Base-by-base conservation (phyloP, 2,329 filamentous ascomycete genomes). In the Fusarium veterinarium region DNA sequence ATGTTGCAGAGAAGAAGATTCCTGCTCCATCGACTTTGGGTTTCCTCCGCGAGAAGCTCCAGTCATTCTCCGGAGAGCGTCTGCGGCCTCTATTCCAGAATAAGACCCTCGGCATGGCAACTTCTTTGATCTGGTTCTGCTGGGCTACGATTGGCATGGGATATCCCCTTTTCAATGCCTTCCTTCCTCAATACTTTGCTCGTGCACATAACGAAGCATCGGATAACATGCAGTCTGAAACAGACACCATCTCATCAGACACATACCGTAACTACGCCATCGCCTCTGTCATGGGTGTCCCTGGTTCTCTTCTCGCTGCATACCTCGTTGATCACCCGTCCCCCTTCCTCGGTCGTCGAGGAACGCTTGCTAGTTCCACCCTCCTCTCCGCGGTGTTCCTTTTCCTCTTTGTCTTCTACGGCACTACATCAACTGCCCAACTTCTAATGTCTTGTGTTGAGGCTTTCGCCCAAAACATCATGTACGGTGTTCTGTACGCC, bases 81-180 rank as follows among this genome's bases (percentile, higher is more conserved):
- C 86, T 95, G 71, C 86, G 86, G 3, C 91, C 92, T 2, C 87
- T 96, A 5, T 91, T 92, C 81, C 82, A 83, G 67, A 86, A 78
- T 61, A 87, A 83, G 73, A 87, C 85, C 60, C 83, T 89, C 12
- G 87, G 83, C 57, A 73, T 84, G 58, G 85, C 87, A 42, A 90
- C 88, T 2, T 76, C 72, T 7, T 82, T 91, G 28, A 84, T 95
- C 52, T 95, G 92, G 92, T 93, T 95, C 81, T 91, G 90, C 79
- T 97, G 94, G 94, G 87, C 91, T 0, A 91, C 90, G 19, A 95
- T 97, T 73, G 94, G 94, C 67, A 92, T 97, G 90, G 93, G 91
- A 6, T 97, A 95, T 78, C 94, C 93, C 2, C 88, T 97, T 4
- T 97, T 95, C 87, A 96, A 96, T 81, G 92, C 93, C 58, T 97